These are phyloP conservation scores for Podosphaera leucotricha DNA, from an alignment of 2,329 filamentous ascomycete genomes.

Conservation along the genomic window DNA sequence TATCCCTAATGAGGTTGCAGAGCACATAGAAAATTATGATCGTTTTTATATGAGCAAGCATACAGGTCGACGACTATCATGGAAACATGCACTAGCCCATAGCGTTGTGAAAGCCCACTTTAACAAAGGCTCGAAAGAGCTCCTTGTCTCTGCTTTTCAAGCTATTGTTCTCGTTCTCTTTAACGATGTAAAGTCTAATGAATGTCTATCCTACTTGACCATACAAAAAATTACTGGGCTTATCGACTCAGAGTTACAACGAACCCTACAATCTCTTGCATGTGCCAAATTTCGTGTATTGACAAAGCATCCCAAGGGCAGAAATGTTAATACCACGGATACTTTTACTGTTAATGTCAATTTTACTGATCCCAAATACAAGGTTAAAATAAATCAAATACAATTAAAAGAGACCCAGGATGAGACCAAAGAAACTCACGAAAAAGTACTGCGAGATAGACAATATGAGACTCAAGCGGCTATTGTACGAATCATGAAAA, in stretches of 20 bases:
- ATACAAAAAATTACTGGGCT: conserved; percentile 55
- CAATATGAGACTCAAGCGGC: conserved; percentile 95
- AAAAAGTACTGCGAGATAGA: conserved; percentile 67
- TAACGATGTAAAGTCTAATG: conserved; percentile 41
- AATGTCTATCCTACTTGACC: conserved; percentile 42
- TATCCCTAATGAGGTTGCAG: conserved; percentile 51
- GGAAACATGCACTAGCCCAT: conserved; percentile 86
- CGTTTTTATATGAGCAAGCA: conserved; percentile 74
- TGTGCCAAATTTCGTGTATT: conserved; percentile 75
- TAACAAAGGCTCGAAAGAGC: conserved; percentile 57
- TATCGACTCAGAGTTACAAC: conserved; percentile 53
- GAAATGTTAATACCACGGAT: conserved; percentile 56
- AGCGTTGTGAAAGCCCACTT: conserved; percentile 69
- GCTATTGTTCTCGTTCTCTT: conserved; percentile 78
- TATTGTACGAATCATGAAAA: conserved; percentile 95
- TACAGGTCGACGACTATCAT: conserved; percentile 61
- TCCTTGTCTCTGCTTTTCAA: conserved; percentile 80
- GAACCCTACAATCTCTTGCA: conserved; percentile 84
- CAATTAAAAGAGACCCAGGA: conserved; percentile 89
- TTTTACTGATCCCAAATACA: conserved; percentile 63
- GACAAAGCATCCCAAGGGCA: conserved; percentile 61
- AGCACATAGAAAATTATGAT: conserved; percentile 64
- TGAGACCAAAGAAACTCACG: conserved; percentile 85
- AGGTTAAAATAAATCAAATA: conserved; percentile 97
- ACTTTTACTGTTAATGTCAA: conserved; percentile 59